phyloP scores from a whole-genome alignment of 2,329 filamentous ascomycete genomes.

The Alternaria triticina region DNA sequence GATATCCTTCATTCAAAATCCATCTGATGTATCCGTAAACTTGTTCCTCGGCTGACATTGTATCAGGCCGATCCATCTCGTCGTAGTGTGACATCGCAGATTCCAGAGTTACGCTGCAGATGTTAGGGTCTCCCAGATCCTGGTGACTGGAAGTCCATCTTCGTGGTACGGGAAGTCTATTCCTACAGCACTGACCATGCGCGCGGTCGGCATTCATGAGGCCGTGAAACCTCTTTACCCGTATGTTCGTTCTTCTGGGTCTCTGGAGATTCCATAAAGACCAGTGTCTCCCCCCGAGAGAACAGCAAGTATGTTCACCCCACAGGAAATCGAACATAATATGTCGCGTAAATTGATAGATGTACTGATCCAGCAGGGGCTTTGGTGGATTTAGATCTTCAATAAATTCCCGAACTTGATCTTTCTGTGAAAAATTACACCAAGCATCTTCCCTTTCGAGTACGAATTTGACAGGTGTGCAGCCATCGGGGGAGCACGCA shows the following conservation, averaged over 20 bases:
- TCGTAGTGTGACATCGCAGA: background rate
- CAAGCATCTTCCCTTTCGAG: background rate
- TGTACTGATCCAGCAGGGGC: rapidly evolving
- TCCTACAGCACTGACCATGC: no score
- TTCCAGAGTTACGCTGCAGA: background rate
- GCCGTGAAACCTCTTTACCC: no score
- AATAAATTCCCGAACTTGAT: rapidly evolving
- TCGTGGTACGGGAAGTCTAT: background rate
- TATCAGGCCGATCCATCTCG: background rate
- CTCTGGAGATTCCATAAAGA: rapidly evolving
- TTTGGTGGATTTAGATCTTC: no score
- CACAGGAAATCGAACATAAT: background rate
- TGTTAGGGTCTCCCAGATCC: background rate
- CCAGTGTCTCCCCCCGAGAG: rapidly evolving
- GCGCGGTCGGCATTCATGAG: no score
- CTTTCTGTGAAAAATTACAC: no score
- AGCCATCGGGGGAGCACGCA: background rate
- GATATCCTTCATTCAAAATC: background rate
- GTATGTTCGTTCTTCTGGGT: no score
- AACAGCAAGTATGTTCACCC: background rate
- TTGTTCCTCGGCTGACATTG: background rate
- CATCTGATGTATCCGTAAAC: background rate
- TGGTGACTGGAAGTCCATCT: background rate
- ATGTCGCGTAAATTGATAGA: no score
- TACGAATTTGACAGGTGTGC: background rate